Evolutionary conservation across 176 grass and related monocot species (phyloP).

Genomic region (Bothriochloa decipiens): DNA sequence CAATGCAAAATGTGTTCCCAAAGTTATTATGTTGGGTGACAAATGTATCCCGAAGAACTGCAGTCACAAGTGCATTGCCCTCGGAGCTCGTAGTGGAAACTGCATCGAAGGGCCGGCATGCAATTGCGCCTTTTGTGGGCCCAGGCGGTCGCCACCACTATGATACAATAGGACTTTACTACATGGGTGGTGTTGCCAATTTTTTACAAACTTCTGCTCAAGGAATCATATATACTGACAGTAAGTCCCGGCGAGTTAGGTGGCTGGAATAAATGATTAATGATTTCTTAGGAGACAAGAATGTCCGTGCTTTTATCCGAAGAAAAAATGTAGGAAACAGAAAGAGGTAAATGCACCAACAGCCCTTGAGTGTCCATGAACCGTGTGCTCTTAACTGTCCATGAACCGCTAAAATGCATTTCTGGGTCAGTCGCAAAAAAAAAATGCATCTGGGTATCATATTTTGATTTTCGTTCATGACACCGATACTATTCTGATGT

Average conservation of each 20-base stretch:
- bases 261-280: background rate
- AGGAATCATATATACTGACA: background rate
- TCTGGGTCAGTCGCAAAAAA: too few relatives aligned
- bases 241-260: background rate
- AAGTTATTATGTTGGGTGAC: background rate
- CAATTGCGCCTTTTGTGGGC: constrained; percentile 10
- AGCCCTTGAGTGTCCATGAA: too few relatives aligned
- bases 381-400: too few relatives aligned
- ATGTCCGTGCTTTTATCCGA: too few relatives aligned
- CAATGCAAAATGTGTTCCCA: background rate
- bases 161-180: background rate
- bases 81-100: background rate
- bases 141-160: background rate
- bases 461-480: too few relatives aligned
- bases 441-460: too few relatives aligned
- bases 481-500: too few relatives aligned
- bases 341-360: too few relatives aligned
- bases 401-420: too few relatives aligned
- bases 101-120: background rate
- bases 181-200: background rate
- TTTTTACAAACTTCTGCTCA: background rate
- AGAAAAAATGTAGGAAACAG: too few relatives aligned
- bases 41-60: background rate
- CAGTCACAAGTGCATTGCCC: background rate
- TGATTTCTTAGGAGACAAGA: too few relatives aligned